phyloP scores from a whole-genome alignment of 305 asterid species.

The Solanum hybrid region DNA sequence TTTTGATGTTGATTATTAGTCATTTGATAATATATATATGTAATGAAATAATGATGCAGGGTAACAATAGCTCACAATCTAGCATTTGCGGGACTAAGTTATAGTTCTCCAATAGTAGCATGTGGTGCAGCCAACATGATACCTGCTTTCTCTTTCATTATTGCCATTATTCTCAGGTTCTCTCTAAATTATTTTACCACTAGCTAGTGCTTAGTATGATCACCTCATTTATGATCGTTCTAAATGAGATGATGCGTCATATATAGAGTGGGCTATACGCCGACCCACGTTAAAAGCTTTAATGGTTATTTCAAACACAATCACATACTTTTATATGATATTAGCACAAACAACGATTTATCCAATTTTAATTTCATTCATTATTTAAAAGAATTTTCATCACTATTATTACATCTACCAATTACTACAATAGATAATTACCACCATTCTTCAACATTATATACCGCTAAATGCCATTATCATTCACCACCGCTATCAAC shows the following conservation, averaged over 20 bases:
- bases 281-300: too few relatives aligned
- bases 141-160: slow-evolving; percentile 55
- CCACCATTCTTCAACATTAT: background rate
- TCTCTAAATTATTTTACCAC: background rate
- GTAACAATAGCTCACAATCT: slow-evolving; percentile 60
- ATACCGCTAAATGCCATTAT: too few relatives aligned
- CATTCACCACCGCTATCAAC: background rate
- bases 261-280: too few relatives aligned
- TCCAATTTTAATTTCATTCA: too few relatives aligned
- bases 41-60: slow-evolving; percentile 27
- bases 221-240: background rate
- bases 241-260: too few relatives aligned
- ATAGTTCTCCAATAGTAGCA: slow-evolving; percentile 70
- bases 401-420: background rate
- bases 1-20: background rate
- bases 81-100: slow-evolving; percentile 61
- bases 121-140: slow-evolving; percentile 55
- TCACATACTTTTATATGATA: background rate
- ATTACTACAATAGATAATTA: too few relatives aligned
- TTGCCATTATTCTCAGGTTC: slow-evolving; percentile 48
- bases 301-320: too few relatives aligned
- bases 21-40: background rate
- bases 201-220: background rate
- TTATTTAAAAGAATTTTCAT: background rate
- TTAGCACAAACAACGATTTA: background rate